Conservation (phyloP, 73 alveolate genomes). For the Paramecium bursaria region DNA sequence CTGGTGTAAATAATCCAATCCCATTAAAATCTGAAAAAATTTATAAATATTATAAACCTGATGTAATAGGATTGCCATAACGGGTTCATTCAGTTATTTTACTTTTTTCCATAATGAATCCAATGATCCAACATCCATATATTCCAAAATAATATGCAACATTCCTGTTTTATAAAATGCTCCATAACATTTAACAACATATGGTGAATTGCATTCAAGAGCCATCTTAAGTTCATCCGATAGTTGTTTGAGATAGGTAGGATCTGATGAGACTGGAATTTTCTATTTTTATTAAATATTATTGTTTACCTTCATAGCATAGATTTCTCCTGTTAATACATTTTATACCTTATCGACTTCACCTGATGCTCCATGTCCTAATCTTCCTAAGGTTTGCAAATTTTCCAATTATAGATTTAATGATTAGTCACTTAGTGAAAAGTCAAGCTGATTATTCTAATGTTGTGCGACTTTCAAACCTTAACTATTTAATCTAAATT, state of each 20-base stretch:
- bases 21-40: conserved; percentile 89
- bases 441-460: conserved; percentile 17
- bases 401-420: conserved; percentile 16
- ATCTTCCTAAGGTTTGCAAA: conserved; percentile 2
- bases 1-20: conserved; percentile 86
- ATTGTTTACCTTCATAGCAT: conserved; percentile 25
- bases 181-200: conserved; percentile 93
- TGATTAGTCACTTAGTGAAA: conserved; percentile 29
- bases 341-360: conserved; percentile 42
- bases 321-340: conserved; percentile 31
- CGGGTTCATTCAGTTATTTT: conserved; percentile 77
- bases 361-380: conserved; percentile 64
- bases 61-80: conserved; percentile 81
- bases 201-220: conserved; percentile 71
- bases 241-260: conserved; percentile 25
- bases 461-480: conserved; percentile 52
- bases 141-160: conserved; percentile 90
- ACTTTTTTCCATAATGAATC: conserved; percentile 77
- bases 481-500: conserved; percentile 39
- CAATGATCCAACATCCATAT: conserved; percentile 95
- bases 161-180: conserved; percentile 95
- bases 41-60: no score
- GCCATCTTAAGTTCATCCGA: conserved; percentile 65
- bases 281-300: not conserved
- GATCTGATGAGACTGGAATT: conserved; percentile 58